Conservation (phyloP, 2,329 filamentous ascomycete genomes). For the Nannizziopsis arthrosporioides region DNA sequence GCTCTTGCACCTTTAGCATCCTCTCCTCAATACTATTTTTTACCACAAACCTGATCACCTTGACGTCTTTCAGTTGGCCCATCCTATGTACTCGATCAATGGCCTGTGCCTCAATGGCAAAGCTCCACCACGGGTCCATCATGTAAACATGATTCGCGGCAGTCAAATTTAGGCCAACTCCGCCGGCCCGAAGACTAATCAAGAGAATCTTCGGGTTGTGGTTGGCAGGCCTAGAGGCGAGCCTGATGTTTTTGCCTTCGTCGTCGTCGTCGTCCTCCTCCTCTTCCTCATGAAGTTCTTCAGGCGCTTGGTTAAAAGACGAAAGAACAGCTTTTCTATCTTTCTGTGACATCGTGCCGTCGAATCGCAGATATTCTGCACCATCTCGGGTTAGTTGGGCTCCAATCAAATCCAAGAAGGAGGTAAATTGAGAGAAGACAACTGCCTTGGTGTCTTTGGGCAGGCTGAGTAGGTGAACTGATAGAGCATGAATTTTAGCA, state of each 20-base stretch:
- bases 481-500: slow-evolving; percentile 73
- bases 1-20: slow-evolving; percentile 85
- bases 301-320: slow-evolving; percentile 50
- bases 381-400: slow-evolving; percentile 61
- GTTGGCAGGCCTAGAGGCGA: slow-evolving; percentile 11
- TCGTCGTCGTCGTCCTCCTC: slow-evolving; percentile 24
- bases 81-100: slow-evolving; percentile 97
- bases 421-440: slow-evolving; percentile 95
- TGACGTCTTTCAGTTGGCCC: slow-evolving; percentile 79
- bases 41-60: slow-evolving; percentile 78
- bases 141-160: slow-evolving; percentile 83
- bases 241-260: slow-evolving; percentile 5
- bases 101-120: slow-evolving; percentile 88
- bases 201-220: slow-evolving; percentile 50
- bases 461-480: slow-evolving; percentile 60
- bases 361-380: slow-evolving; percentile 74
- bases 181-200: slow-evolving; percentile 76
- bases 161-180: slow-evolving; percentile 86
- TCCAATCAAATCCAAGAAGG: slow-evolving; percentile 83
- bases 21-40: slow-evolving; percentile 85
- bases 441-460: slow-evolving; percentile 72
- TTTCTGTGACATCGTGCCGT: slow-evolving; percentile 82
- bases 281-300: slow-evolving; percentile 27
- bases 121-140: slow-evolving; percentile 99
- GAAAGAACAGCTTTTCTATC: slow-evolving; percentile 64